Base-by-base conservation (phyloP, 2,329 filamentous ascomycete genomes). In the Bipolaris oryzae region DNA sequence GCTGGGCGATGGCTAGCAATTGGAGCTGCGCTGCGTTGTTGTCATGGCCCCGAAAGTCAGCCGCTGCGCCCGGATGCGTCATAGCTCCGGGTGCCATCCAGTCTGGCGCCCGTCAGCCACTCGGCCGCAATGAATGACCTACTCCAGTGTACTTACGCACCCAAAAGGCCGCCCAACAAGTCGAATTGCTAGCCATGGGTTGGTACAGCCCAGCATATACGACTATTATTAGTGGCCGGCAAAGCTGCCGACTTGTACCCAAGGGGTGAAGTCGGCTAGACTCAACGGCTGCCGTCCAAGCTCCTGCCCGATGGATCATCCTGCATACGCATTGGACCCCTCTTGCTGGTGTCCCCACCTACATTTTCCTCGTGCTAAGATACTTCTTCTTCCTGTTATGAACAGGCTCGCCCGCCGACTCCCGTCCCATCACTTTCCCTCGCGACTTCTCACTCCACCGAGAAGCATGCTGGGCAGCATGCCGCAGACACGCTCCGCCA, bases 401-500 rank as follows among this genome's bases (percentile, higher is more conserved):
- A 58, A 50, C 23, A 47, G 50, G 37, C 52, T 54, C 39, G 50
- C 53, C 49, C 45, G 60, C 57, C 63, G 60, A 50, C 33, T 60
- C 35, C 54, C 63, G 47, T 57, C 50, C 44, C 58, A 41, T 57
- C 55, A 62, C 28, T 48, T 50, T 43, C 50, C 44, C 21, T 23
- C 33, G 42, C 50, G 58, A 53, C 49, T 53, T 42, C 52, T 58
- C 38, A 48, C 50, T 31, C 46, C 50, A 52, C 62, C 57, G 49
- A 54, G 58, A 60, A 58, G 65, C 53, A 66, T 65, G 51, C 63
- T 61, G 60, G 63, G 64, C 64, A 71, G 62, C 60, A 74, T 73
- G 70, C 62, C 67, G 28, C 69, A 68, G 58, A 62, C 69, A 45
- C 67, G 66, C 47, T 73, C 71, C 41, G 66, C 69, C 18, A 72